Conservation (phyloP, 768 basidiomycete species). For the Leccinum fibrillosum region DNA sequence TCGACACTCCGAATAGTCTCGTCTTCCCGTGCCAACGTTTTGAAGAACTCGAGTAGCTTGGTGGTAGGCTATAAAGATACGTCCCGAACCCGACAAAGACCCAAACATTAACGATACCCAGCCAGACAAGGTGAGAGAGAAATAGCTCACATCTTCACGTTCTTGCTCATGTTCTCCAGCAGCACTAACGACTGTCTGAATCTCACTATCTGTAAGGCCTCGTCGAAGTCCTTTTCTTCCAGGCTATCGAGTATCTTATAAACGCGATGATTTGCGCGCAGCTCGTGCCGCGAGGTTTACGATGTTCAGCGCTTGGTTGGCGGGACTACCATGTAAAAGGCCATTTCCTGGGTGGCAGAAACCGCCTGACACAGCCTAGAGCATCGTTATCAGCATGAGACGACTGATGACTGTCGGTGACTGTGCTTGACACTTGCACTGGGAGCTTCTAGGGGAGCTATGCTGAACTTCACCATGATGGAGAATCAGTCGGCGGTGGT, state of each 20-base stretch:
- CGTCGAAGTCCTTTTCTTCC: constrained; percentile 2
- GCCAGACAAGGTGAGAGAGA: too few relatives aligned
- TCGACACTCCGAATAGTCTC: not conserved
- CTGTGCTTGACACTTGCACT: constrained; percentile 29
- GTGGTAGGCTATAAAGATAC: constrained; percentile 28
- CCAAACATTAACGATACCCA: not conserved
- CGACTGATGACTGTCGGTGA: not conserved
- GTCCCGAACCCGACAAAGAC: not conserved
- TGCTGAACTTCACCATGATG: constrained; percentile 25
- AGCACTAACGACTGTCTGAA: constrained; percentile 32
- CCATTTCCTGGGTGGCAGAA: constrained; percentile 28
- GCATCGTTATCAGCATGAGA: not conserved
- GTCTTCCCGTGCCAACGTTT: constrained; percentile 19
- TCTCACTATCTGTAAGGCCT: constrained; percentile 29
- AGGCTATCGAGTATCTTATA: constrained; percentile 18
- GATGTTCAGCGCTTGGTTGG: constrained; percentile 32
- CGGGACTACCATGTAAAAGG: constrained; percentile 12
- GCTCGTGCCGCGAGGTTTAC: constrained; percentile 35
- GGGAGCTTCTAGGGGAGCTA: constrained; percentile 20
- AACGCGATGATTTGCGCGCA: constrained; percentile 32
- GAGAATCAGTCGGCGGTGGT: too few relatives aligned
- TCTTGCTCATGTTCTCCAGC: constrained; percentile 13
- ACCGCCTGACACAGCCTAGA: constrained; percentile 37
- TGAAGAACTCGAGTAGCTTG: constrained; percentile 35
- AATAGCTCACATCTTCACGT: constrained; percentile 31